Conservation (phyloP, 768 basidiomycete genomes). For the Russula virescens region DNA sequence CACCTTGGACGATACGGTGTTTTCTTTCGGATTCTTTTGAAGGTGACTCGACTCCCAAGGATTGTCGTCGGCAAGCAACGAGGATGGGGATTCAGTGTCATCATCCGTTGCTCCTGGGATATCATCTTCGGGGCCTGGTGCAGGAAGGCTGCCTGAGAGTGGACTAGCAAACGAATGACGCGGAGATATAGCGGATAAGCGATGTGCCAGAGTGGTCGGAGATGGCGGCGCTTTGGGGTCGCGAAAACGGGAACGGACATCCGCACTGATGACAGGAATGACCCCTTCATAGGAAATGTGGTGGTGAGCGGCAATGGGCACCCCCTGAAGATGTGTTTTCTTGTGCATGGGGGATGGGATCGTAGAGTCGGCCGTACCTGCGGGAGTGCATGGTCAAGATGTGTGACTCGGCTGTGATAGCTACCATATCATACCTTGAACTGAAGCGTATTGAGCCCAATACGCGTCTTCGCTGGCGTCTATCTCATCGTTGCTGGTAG, state of each 20-base stretch:
- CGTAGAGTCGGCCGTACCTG: slow-evolving; percentile 71
- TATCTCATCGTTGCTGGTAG: slow-evolving; percentile 26
- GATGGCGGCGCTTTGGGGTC: slow-evolving; percentile 31
- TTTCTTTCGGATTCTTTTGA: background rate
- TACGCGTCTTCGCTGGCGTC: slow-evolving; percentile 53
- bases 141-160: background rate
- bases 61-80: background rate
- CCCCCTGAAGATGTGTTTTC: slow-evolving; percentile 27
- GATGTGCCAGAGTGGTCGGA: slow-evolving; percentile 28
- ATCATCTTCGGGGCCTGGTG: slow-evolving; percentile 7
- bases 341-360: slow-evolving; percentile 45
- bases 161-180: slow-evolving; percentile 12
- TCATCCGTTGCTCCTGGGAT: slow-evolving; percentile 13
- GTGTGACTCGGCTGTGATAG: background rate
- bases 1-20: background rate
- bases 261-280: slow-evolving; percentile 24
- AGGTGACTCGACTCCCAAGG: background rate
- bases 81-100: slow-evolving; percentile 13
- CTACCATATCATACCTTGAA: slow-evolving; percentile 50
- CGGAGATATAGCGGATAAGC: slow-evolving; percentile 29
- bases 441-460: slow-evolving; percentile 66
- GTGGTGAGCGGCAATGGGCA: slow-evolving; percentile 1
- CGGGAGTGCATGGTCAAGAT: background rate
- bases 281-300: slow-evolving; percentile 22
- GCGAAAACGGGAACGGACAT: slow-evolving; percentile 19